phyloP scores from a whole-genome alignment of 352 stramenopile genomes.

The Plasmopara viticola region DNA sequence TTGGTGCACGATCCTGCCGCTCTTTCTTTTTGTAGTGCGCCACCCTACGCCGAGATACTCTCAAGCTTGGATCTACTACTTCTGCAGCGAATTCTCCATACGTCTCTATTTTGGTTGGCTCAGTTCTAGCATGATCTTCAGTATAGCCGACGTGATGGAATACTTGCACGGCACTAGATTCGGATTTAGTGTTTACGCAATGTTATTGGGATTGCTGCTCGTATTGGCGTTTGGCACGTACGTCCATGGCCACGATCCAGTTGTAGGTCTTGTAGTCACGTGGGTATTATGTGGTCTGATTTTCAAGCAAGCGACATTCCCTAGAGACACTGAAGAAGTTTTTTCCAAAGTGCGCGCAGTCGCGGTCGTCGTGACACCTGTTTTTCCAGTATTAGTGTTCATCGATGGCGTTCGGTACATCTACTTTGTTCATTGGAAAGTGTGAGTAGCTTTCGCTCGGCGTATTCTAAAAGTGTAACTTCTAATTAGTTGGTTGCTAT shows the following conservation, averaged over 20 bases:
- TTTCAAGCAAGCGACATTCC: slow-evolving; percentile 33
- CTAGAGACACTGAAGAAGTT: slow-evolving; percentile 31
- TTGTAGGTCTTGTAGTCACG: slow-evolving; percentile 42
- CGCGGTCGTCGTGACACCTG: slow-evolving; percentile 34
- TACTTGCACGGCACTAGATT: slow-evolving; percentile 41
- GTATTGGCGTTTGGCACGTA: slow-evolving; percentile 42
- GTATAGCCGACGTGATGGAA: slow-evolving; percentile 42
- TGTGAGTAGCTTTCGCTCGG: slow-evolving; percentile 19
- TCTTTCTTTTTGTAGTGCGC: slow-evolving; percentile 52
- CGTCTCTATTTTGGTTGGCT: slow-evolving; percentile 58
- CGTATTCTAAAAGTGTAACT: slow-evolving; percentile 2
- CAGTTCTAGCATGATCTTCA: slow-evolving; percentile 33
- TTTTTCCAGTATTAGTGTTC: slow-evolving; percentile 39
- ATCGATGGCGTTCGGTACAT: slow-evolving; percentile 38
- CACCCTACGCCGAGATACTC: slow-evolving; percentile 37
- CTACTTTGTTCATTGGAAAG: slow-evolving; percentile 46
- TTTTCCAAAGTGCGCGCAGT: slow-evolving; percentile 46
- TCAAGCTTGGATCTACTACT: slow-evolving; percentile 45
- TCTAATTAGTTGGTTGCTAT: slow-evolving; percentile 5
- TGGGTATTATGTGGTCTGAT: slow-evolving; percentile 40
- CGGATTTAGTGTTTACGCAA: slow-evolving; percentile 38
- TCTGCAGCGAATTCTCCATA: slow-evolving; percentile 52
- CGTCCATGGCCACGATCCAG: slow-evolving; percentile 40
- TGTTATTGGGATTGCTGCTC: slow-evolving; percentile 33
- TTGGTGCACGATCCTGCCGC: slow-evolving; percentile 46